phyloP scores from a whole-genome alignment of 495 filamentous ascomycete genomes.

The Xylaria telfairii region DNA sequence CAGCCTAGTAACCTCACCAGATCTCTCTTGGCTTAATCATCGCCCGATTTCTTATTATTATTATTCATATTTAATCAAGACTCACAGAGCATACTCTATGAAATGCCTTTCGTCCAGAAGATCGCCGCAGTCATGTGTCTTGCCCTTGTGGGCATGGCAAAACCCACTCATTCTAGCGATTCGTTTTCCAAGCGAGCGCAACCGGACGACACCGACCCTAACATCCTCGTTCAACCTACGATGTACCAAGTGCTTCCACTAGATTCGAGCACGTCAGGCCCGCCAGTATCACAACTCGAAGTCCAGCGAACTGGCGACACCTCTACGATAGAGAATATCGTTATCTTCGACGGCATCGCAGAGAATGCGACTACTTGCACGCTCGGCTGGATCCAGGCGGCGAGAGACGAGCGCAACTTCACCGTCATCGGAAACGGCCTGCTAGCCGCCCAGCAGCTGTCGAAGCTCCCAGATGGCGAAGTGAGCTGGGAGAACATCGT shows the following conservation, averaged over 20 bases:
- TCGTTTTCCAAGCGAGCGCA: background rate
- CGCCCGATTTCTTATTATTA: background rate
- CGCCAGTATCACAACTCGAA: conserved; percentile 36
- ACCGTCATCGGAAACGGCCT: conserved; percentile 39
- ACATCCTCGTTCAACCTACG: conserved; percentile 57
- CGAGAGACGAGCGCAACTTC: conserved; percentile 38
- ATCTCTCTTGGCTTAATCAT: background rate
- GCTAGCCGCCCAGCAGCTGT: conserved; percentile 35
- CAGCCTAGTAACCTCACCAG: background rate
- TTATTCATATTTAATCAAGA: background rate
- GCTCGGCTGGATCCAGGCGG: conserved; percentile 44
- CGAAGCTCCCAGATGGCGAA: conserved; percentile 36
- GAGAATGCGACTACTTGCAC: conserved; percentile 36
- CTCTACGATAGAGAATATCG: conserved; percentile 40
- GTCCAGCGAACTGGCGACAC: conserved; percentile 35
- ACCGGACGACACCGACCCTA: conserved; percentile 58
- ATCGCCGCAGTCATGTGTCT: background rate
- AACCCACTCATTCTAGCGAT: background rate
- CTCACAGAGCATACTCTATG: background rate
- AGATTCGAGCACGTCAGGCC: conserved; percentile 51
- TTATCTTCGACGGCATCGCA: conserved; percentile 42
- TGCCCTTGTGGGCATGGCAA: conserved; percentile 1
- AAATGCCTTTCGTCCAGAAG: conserved; percentile 3
- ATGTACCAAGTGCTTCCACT: conserved; percentile 58
- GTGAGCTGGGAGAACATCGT: conserved; percentile 12